Evolutionary conservation across 257 asterid species (phyloP).

Genomic region (Marsdenia floribunda): DNA sequence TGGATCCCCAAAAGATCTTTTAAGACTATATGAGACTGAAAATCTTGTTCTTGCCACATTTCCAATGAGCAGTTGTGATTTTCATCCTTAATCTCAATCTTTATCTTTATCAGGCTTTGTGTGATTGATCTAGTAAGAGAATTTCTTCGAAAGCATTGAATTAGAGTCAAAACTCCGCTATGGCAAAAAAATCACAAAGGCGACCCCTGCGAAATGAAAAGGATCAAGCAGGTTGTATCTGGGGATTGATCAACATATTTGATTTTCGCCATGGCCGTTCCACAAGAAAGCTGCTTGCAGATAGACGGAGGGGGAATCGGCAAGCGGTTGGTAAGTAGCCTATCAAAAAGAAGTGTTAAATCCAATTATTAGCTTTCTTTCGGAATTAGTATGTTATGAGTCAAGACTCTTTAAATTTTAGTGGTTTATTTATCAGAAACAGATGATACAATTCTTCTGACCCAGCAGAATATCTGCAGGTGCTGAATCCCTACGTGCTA

Average conservation of each 20-base stretch:
- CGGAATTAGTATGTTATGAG: neutral
- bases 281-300: constrained; percentile 62
- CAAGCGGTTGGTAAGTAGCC: constrained; percentile 48
- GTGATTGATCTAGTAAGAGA: constrained; percentile 15
- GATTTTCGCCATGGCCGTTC: constrained; percentile 75
- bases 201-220: constrained; percentile 50
- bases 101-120: constrained; percentile 17
- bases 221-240: constrained; percentile 74
- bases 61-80: neutral
- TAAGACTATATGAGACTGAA: neutral
- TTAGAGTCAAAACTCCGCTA: constrained; percentile 23
- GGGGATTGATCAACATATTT: constrained; percentile 74
- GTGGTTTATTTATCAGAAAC: neutral
- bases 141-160: constrained; percentile 17
- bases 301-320: constrained; percentile 47
- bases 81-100: neutral
- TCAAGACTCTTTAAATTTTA: neutral
- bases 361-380: neutral
- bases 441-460: neutral
- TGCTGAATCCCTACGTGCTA: constrained; percentile 30
- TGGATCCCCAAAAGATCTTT: neutral
- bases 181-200: constrained; percentile 78
- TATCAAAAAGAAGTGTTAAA: constrained; percentile 1
- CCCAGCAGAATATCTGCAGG: constrained; percentile 24
- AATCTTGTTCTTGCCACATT: neutral